Evolutionary conservation across 805 yeast genomes (phyloP), one percentile per base, ranked within the genome.

Genomic region (Isabelozyma pseudorhagii): DNA sequence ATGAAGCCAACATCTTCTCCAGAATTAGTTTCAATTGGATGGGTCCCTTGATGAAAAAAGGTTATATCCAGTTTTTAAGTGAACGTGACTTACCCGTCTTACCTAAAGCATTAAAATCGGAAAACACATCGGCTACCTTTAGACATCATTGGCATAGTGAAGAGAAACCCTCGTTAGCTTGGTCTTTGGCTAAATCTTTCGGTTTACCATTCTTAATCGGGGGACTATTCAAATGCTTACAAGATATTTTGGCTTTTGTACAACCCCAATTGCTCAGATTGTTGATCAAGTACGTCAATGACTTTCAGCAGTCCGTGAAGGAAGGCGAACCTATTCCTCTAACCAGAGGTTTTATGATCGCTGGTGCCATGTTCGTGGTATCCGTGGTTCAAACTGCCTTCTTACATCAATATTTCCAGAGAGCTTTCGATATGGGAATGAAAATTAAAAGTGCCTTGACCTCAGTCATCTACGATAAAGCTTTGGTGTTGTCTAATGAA

Each of bases 11-110:
- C 62, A 71, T 91, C 13, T 81, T 93, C 54, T 85, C 96, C 2
- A 74, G 80, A 46, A 72, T 93, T 46, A 85, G 96, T 0, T 93
- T 94, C 65, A 71, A 84, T 27, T 94, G 99, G 98, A 89, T 94
- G 96, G 83, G 90, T 17, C 83, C 80, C 1, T 71, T 94, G 59
- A 89, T 94, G 85, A 80, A 72, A 56, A 81, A 81, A 47, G 98
- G 98, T 13, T 87, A 85, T 59, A 71, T 75, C 40, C 81, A 81
- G 52, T 82, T 60, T 58, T 72, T 83, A 58, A 66, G 53, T 66
- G 78, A 79, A 56, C 67, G 71, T 2, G 97, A 93, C 66, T 79
- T 93, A 51, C 97, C 97, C 14, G 78, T 81, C 14, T 78, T 94
- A 46, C 97, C 98, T 10, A 65, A 69, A 1, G 79, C 78, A 38